Percentiles rank a stretch among this genome's conserved stretches.
Conservation (phyloP, 2,329 filamentous ascomycete species). For the Trichoderma cornu-damae region DNA sequence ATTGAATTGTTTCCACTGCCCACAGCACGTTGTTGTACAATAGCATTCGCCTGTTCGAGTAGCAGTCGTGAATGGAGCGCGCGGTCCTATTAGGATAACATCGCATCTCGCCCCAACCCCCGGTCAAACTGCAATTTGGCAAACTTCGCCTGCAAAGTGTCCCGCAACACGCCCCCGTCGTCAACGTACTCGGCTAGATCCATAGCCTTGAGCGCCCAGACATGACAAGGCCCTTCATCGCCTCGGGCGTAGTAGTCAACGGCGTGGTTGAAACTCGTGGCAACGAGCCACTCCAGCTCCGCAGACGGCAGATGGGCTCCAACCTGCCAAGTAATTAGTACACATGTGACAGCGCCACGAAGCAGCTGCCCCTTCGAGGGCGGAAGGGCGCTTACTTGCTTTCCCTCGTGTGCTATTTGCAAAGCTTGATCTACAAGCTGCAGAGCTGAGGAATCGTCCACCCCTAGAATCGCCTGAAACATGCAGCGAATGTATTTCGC, state of each 20-base stretch:
- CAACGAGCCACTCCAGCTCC: slow-evolving; percentile 73
- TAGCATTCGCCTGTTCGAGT: background rate
- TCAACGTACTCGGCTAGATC: slow-evolving; percentile 54
- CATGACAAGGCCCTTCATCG: slow-evolving; percentile 50
- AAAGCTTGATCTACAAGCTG: slow-evolving; percentile 60
- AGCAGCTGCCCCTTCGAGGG: no score
- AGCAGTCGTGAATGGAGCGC: background rate
- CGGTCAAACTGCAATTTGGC: slow-evolving; percentile 34
- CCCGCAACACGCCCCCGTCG: slow-evolving; percentile 48
- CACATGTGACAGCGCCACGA: no score
- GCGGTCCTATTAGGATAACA: background rate
- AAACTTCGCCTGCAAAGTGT: slow-evolving; percentile 41
- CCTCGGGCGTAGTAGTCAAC: slow-evolving; percentile 58
- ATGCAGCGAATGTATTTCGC: slow-evolving; percentile 75
- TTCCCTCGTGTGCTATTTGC: slow-evolving; percentile 46
- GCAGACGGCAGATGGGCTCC: slow-evolving; percentile 53
- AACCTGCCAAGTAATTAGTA: slow-evolving; percentile 27
- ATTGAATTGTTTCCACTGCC: background rate
- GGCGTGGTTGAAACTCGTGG: slow-evolving; percentile 63
- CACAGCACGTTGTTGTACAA: background rate
- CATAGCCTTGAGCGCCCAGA: slow-evolving; percentile 61
- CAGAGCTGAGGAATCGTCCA: slow-evolving; percentile 52
- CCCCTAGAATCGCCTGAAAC: slow-evolving; percentile 60
- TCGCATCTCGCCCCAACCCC: background rate
- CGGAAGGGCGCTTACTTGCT: slow-evolving; percentile 35